Base-by-base conservation (phyloP, 331 rosid genomes). In the Acacia concinna region DNA sequence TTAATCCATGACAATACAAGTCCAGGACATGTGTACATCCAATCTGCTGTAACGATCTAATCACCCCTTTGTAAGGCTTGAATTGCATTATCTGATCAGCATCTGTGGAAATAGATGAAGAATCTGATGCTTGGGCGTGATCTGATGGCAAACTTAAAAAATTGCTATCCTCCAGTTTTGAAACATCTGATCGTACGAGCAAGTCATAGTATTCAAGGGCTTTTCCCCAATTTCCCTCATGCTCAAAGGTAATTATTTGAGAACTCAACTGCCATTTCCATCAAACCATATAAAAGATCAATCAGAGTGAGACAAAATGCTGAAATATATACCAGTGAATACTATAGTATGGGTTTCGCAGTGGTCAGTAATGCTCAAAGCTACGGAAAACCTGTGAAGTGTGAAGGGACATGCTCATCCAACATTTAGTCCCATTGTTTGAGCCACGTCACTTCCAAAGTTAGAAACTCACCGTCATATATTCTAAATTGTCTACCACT, bases 201-300 rank as follows among this genome's bases (percentile, higher is more conserved):
- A 94, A 84, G 83, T 94, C 97, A 85, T 90, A 92, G 75, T 87
- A 91, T 87, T 95, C 97, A 41, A 95, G 97, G 82, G 98, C 98
- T 93, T 92, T 92, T 78, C 97, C 93, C 97, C 98, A 95, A 72
- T 90, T 91, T 87, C 97, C 98, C 87, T 94, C 97, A 15, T 92
- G 98, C 95, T 94, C 97, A 40, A 86, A 87, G 54, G 91, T 92
- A 77, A 86, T 91, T 74, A 87, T 89, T 94, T 94, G 98, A 60
- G 98, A 91, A 68, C 84, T 80, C 82, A 92, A 69, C 98, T 94
- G 80, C 77, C 15, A 78, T 71, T 86, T 44, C 80, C 79, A 86
- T 63, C 91, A 87, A 52, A 81, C 81, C 74, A 79, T 43, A 75
- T 18, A 68, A 60, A 65, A 30, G 51, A 25, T 54, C 71, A 68